Base-by-base conservation (phyloP, 805 yeast species). In the Kurtzmaniella fragi region DNA sequence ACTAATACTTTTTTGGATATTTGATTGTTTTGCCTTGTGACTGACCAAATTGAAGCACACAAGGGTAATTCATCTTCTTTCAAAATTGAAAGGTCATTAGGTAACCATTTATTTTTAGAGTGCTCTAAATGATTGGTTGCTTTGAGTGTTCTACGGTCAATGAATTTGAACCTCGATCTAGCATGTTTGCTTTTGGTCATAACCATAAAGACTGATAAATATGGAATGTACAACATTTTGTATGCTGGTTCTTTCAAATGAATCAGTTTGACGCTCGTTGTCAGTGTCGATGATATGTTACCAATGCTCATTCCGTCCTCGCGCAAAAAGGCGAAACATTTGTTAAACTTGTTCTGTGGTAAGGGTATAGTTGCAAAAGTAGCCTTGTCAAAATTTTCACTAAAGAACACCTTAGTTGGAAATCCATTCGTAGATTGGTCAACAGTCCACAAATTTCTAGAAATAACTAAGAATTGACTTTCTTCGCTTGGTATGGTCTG, bases 301-400 rank as follows among this genome's bases (percentile, higher is more conserved):
- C 59, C 61, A 3, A 60, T 28, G 6, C 56, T 49, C 9, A 68
- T 37, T 1, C 74, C 74, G 37, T 67, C 70, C 17, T 64, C 71
- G 33, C 69, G 45, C 4, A 62, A 17, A 34, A 40, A 42, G 5
- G 37, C 43, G 29, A 42, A 42, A 14, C 17, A 28, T 16, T 35
- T 28, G 20, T 20, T n/a, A 8, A 20, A 9, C 6, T 28, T 11
- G 20, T 12, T 38, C 29, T 25, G 7, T 20, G 25, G 25, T 20
- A 20, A 20, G 8, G 25, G 25, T 1, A 42, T 40, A 41, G 55
- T 44, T 15, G 48, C 38, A 9, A 36, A 26, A 1, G 65, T 44
- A 1, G 54, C 32, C 17, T 62, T 54, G 14, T 67, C 72, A 20
- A 46, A 45, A 26, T 49, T 58, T 31, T 68, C 72, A 11, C 64